Conservation (phyloP, 1,284 basidiomycete genomes). For the Sanghuangporus sanghuang region DNA sequence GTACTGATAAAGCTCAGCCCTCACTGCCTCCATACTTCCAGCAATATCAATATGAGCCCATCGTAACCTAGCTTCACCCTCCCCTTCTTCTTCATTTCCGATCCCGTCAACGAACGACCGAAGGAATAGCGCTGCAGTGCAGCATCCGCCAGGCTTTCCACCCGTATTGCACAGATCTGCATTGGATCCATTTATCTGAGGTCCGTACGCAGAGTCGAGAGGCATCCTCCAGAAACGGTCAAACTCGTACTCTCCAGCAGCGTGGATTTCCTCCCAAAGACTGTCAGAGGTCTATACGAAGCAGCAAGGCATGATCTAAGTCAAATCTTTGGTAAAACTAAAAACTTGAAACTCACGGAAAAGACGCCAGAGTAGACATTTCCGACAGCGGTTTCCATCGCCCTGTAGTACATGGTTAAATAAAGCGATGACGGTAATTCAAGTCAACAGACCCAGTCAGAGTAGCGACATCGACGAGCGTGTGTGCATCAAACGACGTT, state of each 20-base stretch:
- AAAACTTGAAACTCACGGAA: slow-evolving; percentile 43
- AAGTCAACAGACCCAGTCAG: slow-evolving; percentile 48
- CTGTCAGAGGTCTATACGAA: slow-evolving; percentile 54
- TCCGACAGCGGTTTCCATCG: slow-evolving; percentile 65
- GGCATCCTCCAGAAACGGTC: slow-evolving; percentile 87
- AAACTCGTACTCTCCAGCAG: slow-evolving; percentile 68
- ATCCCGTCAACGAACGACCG: slow-evolving; percentile 78
- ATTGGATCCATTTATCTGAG: slow-evolving; percentile 74
- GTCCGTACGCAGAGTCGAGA: slow-evolving; percentile 73
- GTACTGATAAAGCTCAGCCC: slow-evolving; percentile 59
- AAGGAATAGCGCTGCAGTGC: slow-evolving; percentile 86
- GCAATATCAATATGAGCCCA: slow-evolving; percentile 89
- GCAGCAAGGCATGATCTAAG: background rate
- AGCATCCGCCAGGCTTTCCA: slow-evolving; percentile 68
- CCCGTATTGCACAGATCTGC: slow-evolving; percentile 82
- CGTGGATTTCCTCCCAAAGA: slow-evolving; percentile 70
- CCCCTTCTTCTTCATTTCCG: slow-evolving; percentile 38
- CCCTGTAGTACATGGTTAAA: slow-evolving; percentile 33
- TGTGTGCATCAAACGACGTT: slow-evolving; percentile 39
- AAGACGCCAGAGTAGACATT: slow-evolving; percentile 77
- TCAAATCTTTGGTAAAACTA: background rate
- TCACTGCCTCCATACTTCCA: slow-evolving; percentile 71
- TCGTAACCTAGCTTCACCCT: slow-evolving; percentile 44
- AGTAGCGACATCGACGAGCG: slow-evolving; percentile 43
- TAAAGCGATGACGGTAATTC: background rate